These are phyloP conservation scores for Marvania coccoides DNA, from an alignment of 139 green algal genomes.

Conservation along the genomic window DNA sequence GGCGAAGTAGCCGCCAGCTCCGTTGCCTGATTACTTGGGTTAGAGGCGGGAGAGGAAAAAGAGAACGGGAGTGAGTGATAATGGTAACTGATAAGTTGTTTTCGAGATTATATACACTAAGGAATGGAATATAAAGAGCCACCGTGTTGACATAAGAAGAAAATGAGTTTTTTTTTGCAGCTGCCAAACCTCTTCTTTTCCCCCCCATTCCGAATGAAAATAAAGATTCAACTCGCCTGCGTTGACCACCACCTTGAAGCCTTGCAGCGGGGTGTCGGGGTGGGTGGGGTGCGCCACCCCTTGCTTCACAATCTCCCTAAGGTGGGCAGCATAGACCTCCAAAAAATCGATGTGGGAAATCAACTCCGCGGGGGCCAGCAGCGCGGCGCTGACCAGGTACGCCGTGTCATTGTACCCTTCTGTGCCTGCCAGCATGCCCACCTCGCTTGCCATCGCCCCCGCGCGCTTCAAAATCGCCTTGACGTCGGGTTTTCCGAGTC, in stretches of 20 bases:
- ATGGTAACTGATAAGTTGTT: too few relatives aligned
- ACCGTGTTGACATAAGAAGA: too few relatives aligned
- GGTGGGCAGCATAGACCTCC: conserved; percentile 54
- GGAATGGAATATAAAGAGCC: too few relatives aligned
- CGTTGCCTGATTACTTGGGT: too few relatives aligned
- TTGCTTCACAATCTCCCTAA: conserved; percentile 62
- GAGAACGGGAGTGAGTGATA: too few relatives aligned
- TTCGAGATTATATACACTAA: too few relatives aligned
- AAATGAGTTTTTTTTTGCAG: too few relatives aligned
- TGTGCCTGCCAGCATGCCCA: neutral
- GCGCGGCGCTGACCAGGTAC: conserved; percentile 26
- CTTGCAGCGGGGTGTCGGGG: conserved; percentile 50
- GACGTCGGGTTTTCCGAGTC: conserved; percentile 80
- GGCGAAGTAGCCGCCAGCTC: conserved; percentile 82
- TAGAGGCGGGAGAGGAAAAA: too few relatives aligned
- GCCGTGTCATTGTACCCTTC: conserved; percentile 29
- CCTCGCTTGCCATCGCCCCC: conserved; percentile 11
- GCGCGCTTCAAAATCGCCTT: conserved; percentile 56
- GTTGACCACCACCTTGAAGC: conserved; percentile 55
- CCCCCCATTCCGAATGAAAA: too few relatives aligned
- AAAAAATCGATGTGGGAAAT: conserved; percentile 28
- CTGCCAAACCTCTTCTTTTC: too few relatives aligned
- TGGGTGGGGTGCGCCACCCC: conserved; percentile 35
- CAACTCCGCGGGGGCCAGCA: conserved; percentile 11
- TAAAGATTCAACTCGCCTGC: too few relatives aligned